These are phyloP conservation scores for Botrytis byssoidea DNA, from an alignment of 2,329 filamentous ascomycete species.

Conservation along the genomic window DNA sequence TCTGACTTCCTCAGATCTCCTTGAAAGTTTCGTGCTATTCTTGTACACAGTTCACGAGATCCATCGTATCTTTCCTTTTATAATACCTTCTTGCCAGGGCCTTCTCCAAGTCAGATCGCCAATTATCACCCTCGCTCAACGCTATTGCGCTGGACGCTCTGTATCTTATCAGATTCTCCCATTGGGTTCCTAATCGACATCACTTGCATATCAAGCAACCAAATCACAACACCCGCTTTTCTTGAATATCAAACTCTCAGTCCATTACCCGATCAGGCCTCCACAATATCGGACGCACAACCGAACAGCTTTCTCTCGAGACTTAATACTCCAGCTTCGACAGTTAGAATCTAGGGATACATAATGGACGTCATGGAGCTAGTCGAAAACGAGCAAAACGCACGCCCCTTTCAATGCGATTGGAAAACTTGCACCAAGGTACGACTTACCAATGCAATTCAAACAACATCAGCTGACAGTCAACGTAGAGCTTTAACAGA, in stretches of 20 bases:
- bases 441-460: conserved; percentile 29
- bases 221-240: neutral
- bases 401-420: conserved; percentile 63
- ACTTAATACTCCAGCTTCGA: conserved; percentile 10
- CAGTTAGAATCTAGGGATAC: neutral
- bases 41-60: conserved; percentile 6
- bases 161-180: conserved; percentile 18
- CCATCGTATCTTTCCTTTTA: neutral
- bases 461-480: conserved; percentile 19
- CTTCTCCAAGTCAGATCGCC: conserved; percentile 14
- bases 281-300: neutral
- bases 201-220: neutral
- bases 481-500: conserved; percentile 63
- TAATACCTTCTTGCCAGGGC: conserved; percentile 17
- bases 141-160: conserved; percentile 33
- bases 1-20: conserved; percentile 33
- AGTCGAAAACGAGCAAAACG: conserved; percentile 61
- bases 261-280: neutral
- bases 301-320: neutral
- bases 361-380: conserved; percentile 64
- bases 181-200: conserved; percentile 1
- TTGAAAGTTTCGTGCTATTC: neutral
- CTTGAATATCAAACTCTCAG: neutral
- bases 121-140: conserved; percentile 22
- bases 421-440: conserved; percentile 64